A percentile compares a stretch with the other conserved stretches of the same genome.
Evolutionary conservation across 352 stramenopile genomes (phyloP).

Genomic region (Pythium aquatile): DNA sequence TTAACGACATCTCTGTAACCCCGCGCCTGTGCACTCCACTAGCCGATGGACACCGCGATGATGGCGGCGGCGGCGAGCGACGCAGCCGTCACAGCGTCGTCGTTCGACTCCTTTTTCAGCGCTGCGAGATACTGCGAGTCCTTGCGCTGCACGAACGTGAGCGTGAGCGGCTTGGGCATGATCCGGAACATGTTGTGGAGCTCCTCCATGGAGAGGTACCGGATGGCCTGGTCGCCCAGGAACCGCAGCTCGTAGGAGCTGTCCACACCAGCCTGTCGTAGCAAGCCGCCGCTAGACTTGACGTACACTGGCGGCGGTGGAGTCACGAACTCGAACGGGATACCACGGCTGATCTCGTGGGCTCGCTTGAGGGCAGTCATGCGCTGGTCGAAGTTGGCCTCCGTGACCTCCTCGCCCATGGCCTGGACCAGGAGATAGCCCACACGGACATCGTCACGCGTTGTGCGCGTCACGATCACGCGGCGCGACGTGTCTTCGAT

Average conservation of each 20-base stretch:
- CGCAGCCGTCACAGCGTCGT: conserved; percentile 26
- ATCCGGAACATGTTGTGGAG: conserved; percentile 57
- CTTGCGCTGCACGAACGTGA: conserved; percentile 63
- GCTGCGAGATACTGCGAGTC: conserved; percentile 45
- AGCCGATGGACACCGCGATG: conserved; percentile 23
- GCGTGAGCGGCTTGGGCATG: conserved; percentile 50
- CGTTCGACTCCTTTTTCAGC: conserved; percentile 26
- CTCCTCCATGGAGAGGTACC: conserved; percentile 66
- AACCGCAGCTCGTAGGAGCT: conserved; percentile 61
- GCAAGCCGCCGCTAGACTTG: conserved; percentile 40
- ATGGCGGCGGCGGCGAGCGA: conserved; percentile 32
- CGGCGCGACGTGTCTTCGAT: conserved; percentile 67
- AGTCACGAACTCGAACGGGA: conserved; percentile 62
- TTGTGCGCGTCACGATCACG: conserved; percentile 65
- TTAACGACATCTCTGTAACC: not conserved
- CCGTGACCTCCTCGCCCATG: conserved; percentile 38
- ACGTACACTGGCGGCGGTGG: conserved; percentile 54
- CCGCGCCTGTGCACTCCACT: not conserved
- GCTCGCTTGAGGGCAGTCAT: conserved; percentile 54
- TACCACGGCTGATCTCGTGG: conserved; percentile 41
- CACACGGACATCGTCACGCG: conserved; percentile 44
- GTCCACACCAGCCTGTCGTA: conserved; percentile 55
- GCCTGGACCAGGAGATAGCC: conserved; percentile 62
- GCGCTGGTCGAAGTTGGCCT: conserved; percentile 51
- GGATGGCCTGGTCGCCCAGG: conserved; percentile 49